A percentile compares a stretch with the other conserved stretches of the same genome.
These are phyloP conservation scores for Hirschfeldia incana DNA, from an alignment of 345 rosid species.

Conservation along the genomic window DNA sequence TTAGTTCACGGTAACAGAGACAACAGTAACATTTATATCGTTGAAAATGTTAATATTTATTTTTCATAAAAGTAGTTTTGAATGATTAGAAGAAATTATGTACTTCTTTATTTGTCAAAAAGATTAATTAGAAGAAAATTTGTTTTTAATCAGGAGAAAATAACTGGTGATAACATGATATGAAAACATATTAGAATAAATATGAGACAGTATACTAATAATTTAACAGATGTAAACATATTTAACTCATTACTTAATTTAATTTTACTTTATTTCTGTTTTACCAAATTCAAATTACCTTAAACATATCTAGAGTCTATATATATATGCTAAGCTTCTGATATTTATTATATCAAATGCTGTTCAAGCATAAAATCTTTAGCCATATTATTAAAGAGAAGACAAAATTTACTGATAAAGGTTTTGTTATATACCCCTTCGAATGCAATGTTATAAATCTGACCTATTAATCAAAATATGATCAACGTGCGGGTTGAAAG, in stretches of 20 bases:
- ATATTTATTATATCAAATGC: too few relatives aligned
- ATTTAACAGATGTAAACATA: background rate
- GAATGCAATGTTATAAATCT: background rate
- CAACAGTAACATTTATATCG: too few relatives aligned
- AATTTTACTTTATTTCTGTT: background rate
- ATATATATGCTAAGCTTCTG: background rate
- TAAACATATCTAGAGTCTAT: background rate
- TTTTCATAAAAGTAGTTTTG: too few relatives aligned
- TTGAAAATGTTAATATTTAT: too few relatives aligned
- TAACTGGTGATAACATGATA: too few relatives aligned
- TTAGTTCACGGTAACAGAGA: too few relatives aligned
- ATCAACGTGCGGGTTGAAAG: background rate
- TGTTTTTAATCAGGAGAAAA: too few relatives aligned
- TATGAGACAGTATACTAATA: background rate
- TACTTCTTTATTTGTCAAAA: too few relatives aligned
- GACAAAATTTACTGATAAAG: background rate
- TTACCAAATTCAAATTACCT: background rate
- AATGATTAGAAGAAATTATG: too few relatives aligned
- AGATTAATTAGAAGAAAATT: too few relatives aligned
- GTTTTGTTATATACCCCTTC: background rate
- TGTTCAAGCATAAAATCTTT: background rate
- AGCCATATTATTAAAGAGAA: background rate
- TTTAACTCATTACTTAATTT: background rate
- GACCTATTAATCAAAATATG: background rate
- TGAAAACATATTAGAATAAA: background rate